These are phyloP conservation scores for Fragilariopsis cylindrus DNA, from an alignment of 108 stramenopile species.

Conservation along the genomic window DNA sequence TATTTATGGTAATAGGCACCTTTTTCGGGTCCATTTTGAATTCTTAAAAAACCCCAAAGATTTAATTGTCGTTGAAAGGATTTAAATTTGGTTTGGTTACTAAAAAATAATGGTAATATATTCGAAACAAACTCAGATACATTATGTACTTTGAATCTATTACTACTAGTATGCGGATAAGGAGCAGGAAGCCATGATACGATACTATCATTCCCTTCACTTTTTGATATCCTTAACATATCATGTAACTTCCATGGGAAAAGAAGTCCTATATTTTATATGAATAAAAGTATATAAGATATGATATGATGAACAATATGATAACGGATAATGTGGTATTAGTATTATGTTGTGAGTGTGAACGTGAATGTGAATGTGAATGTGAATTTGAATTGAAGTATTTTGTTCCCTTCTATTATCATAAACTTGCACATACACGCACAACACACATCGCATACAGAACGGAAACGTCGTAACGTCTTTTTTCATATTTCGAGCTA, in stretches of 20 bases:
- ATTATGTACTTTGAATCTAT: conserved; percentile 27
- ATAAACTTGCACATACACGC: too few species aligned
- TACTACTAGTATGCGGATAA: conserved; percentile 2
- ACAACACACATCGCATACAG: too few species aligned
- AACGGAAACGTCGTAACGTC: too few species aligned
- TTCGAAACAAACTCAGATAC: conserved; percentile 13
- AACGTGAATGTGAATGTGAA: too few species aligned
- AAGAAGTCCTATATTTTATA: neutral
- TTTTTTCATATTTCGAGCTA: too few species aligned
- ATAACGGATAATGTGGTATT: too few species aligned
- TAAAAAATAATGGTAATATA: conserved; percentile 20
- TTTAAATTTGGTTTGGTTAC: conserved; percentile 36
- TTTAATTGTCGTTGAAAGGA: conserved; percentile 44
- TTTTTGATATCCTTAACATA: conserved; percentile 13
- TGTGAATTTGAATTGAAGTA: too few species aligned
- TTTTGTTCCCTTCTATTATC: too few species aligned
- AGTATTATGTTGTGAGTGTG: too few species aligned
- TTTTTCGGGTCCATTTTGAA: conserved; percentile 48
- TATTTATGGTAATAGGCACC: conserved; percentile 63
- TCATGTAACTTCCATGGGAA: conserved; percentile 21
- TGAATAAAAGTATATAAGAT: too few species aligned
- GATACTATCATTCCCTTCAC: conserved; percentile 6
- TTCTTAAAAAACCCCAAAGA: conserved; percentile 55
- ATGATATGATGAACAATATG: too few species aligned
- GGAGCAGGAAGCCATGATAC: conserved; percentile 20